Evolutionary conservation across 2,329 filamentous ascomycete genomes (phyloP).

Genomic region (Dactylellina leptospora): DNA sequence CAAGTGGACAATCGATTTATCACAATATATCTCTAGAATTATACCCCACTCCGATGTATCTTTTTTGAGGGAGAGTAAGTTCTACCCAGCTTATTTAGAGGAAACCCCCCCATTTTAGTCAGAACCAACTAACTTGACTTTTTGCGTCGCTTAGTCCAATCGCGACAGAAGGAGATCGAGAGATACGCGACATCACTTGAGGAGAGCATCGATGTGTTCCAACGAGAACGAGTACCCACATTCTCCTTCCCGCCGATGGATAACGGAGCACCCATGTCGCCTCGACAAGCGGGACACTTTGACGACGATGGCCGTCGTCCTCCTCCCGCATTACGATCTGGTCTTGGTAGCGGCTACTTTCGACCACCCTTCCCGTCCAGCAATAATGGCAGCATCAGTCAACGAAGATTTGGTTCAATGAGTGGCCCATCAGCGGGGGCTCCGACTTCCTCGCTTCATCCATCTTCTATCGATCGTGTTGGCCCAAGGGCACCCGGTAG

Average conservation of each 20-base stretch:
- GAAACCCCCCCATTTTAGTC: too few species aligned
- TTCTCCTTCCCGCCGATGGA: conserved; percentile 74
- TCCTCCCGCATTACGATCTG: conserved; percentile 70
- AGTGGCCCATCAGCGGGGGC: conserved; percentile 69
- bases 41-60: conserved; percentile 79
- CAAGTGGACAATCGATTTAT: conserved; percentile 60
- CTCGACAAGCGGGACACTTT: conserved; percentile 76
- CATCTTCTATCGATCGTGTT: conserved; percentile 73
- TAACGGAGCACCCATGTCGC: conserved; percentile 78
- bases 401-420: conserved; percentile 86
- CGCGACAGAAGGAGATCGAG: conserved; percentile 71
- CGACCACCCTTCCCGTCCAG: conserved; percentile 62
- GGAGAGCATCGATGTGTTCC: conserved; percentile 72
- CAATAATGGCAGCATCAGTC: conserved; percentile 54
- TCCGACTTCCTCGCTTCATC: conserved; percentile 76
- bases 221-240: conserved; percentile 68
- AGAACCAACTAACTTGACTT: too few species aligned
- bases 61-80: conserved; percentile 81
- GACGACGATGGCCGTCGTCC: conserved; percentile 80
- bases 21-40: conserved; percentile 79
- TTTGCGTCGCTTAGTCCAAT: conserved; percentile 61
- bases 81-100: conserved; percentile 54
- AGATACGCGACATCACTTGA: conserved; percentile 69
- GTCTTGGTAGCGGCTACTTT: conserved; percentile 69
- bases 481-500: conserved; percentile 68